These are phyloP conservation scores for Mikania micrantha DNA, from an alignment of 129 eudicot species.

Conservation along the genomic window DNA sequence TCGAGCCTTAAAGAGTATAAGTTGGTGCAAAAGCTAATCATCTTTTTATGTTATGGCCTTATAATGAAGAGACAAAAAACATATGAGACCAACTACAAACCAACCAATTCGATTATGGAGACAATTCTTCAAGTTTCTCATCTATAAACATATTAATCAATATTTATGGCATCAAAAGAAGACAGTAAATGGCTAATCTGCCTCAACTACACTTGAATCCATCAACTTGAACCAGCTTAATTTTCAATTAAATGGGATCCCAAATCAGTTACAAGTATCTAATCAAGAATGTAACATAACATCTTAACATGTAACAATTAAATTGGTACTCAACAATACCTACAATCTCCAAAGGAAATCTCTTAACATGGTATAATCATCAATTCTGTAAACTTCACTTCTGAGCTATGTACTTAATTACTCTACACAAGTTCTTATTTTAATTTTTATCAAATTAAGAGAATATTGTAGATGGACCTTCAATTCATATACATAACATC, in stretches of 20 bases:
- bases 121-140: neutral
- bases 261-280: conserved; percentile 15
- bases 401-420: conserved; percentile 36
- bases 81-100: conserved; percentile 6
- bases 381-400: conserved; percentile 11
- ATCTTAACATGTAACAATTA: conserved; percentile 10
- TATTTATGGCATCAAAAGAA: no score
- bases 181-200: no score
- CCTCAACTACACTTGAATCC: no score
- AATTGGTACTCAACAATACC: conserved; percentile 9
- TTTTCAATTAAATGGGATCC: conserved; percentile 3
- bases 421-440: conserved; percentile 28
- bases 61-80: neutral
- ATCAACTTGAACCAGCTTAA: conserved; percentile 9
- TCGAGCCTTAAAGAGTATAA: conserved; percentile 18
- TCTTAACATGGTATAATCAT: conserved; percentile 20
- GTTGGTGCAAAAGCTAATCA: conserved; percentile 16
- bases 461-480: conserved; percentile 7
- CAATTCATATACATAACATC: conserved; percentile 23
- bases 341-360: conserved; percentile 7
- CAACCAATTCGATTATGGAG: conserved; percentile 2
- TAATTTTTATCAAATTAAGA: conserved; percentile 24
- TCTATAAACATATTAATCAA: no score
- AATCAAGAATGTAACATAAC: conserved; percentile 15
- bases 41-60: conserved; percentile 11